A percentile compares a stretch with the other conserved stretches of the same genome.
Conservation (phyloP, 2,329 filamentous ascomycete genomes). For the Daldinia sp. region DNA sequence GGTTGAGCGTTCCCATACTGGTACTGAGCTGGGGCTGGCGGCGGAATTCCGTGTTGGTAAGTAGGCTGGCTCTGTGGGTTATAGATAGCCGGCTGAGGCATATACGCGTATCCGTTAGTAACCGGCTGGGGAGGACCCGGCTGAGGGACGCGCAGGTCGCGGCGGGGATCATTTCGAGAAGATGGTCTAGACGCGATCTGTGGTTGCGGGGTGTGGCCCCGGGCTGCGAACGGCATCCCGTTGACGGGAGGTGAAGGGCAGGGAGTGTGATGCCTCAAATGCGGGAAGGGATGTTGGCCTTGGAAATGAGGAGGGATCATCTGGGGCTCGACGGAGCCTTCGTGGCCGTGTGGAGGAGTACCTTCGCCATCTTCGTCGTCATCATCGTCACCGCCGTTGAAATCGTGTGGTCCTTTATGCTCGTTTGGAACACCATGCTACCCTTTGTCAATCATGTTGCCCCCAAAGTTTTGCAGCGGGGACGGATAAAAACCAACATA, state of each 20-base stretch:
- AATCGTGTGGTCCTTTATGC: conserved; percentile 94
- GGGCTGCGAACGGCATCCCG: conserved; percentile 73
- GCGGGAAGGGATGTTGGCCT: conserved; percentile 74
- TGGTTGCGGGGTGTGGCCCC: conserved; percentile 84
- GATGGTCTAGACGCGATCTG: conserved; percentile 77
- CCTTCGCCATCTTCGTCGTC: conserved; percentile 79
- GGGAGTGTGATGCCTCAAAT: conserved; percentile 82
- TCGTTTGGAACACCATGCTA: conserved; percentile 94
- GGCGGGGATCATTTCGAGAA: conserved; percentile 81
- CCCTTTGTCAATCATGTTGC: conserved; percentile 29
- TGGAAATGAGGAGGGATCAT: conserved; percentile 77
- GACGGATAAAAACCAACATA: conserved; percentile 71
- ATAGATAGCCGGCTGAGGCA: conserved; percentile 87
- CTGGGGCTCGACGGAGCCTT: conserved; percentile 57
- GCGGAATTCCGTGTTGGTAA: conserved; percentile 53
- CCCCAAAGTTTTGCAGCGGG: conserved; percentile 1
- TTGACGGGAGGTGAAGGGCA: conserved; percentile 92
- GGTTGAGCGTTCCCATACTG: conserved; percentile 51
- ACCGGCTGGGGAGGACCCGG: conserved; percentile 66
- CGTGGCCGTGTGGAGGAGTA: conserved; percentile 75
- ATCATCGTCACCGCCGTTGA: conserved; percentile 88
- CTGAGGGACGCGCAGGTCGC: conserved; percentile 77
- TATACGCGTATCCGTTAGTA: conserved; percentile 80
- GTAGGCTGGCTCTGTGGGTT: conserved; percentile 65
- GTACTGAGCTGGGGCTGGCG: conserved; percentile 45